Conservation (phyloP, 495 filamentous ascomycete species). For the Hypoxylon crocopeplum region DNA sequence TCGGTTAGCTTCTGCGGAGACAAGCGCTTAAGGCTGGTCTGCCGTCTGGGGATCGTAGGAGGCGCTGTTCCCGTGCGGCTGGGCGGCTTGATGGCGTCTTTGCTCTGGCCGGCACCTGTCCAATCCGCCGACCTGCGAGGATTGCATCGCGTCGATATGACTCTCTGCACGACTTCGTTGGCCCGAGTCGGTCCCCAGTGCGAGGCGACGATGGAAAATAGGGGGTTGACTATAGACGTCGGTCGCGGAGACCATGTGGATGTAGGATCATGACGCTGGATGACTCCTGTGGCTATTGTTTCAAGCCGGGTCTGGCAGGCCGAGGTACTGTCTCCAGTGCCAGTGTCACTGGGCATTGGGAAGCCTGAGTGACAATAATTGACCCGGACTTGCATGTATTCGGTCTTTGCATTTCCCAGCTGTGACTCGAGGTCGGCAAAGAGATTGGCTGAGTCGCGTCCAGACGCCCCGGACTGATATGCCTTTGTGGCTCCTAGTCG, state of each 20-base stretch:
- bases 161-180: slow-evolving; percentile 46
- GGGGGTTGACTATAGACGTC: slow-evolving; percentile 39
- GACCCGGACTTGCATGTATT: slow-evolving; percentile 55
- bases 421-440: slow-evolving; percentile 58
- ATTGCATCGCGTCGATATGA: slow-evolving; percentile 27
- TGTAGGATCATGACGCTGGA: slow-evolving; percentile 48
- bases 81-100: slow-evolving; percentile 11
- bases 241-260: slow-evolving; percentile 49
- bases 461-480: slow-evolving; percentile 25
- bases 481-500: slow-evolving; percentile 22
- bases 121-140: neutral
- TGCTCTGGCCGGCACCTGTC: neutral
- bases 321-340: slow-evolving; percentile 26
- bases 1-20: slow-evolving; percentile 38
- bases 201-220: slow-evolving; percentile 51
- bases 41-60: slow-evolving; percentile 41
- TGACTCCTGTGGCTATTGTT: slow-evolving; percentile 50
- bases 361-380: slow-evolving; percentile 59
- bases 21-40: slow-evolving; percentile 38
- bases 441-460: slow-evolving; percentile 53
- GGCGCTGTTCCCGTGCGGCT: slow-evolving; percentile 30
- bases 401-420: slow-evolving; percentile 47
- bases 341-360: slow-evolving; percentile 21
- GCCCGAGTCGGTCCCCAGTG: slow-evolving; percentile 52
- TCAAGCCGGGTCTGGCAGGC: slow-evolving; percentile 47